These are phyloP conservation scores for Coniochaeta pulveracea DNA, from an alignment of 2,329 filamentous ascomycete genomes.

Conservation along the genomic window DNA sequence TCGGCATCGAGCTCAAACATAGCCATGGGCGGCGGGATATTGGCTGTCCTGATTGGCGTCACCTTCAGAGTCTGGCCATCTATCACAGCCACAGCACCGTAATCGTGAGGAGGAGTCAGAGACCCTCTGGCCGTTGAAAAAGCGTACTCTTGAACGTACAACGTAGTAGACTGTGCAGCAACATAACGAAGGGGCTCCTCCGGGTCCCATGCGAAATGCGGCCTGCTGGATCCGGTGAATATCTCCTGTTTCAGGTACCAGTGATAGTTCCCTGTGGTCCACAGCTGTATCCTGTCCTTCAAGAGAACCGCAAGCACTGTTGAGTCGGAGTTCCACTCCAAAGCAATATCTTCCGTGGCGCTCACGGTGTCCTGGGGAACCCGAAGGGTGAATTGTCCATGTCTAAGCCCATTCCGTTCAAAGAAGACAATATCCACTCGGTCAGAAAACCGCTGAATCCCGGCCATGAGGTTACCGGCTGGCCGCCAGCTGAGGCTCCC, in stretches of 20 bases:
- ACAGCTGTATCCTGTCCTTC: constrained; percentile 69
- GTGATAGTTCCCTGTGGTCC: constrained; percentile 96
- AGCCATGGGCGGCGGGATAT: constrained; percentile 88
- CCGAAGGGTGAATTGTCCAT: constrained; percentile 82
- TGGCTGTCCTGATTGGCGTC: constrained; percentile 73
- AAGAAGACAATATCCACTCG: constrained; percentile 85
- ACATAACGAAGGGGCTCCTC: constrained; percentile 68
- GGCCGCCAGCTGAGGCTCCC: constrained; percentile 83
- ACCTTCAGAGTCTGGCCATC: constrained; percentile 73
- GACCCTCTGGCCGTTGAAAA: constrained; percentile 60
- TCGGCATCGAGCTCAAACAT: constrained; percentile 58
- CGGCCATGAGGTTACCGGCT: constrained; percentile 80
- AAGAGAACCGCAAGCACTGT: constrained; percentile 78
- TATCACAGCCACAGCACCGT: constrained; percentile 70
- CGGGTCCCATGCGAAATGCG: constrained; percentile 62
- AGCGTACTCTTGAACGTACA: constrained; percentile 55
- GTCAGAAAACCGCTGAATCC: constrained; percentile 60
- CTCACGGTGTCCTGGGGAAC: constrained; percentile 9
- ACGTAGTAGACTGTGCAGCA: constrained; percentile 24
- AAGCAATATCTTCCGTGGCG: constrained; percentile 20
- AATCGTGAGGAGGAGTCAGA: constrained; percentile 59
- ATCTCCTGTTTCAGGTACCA: constrained; percentile 97
- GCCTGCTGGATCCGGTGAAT: constrained; percentile 22
- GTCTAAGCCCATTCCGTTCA: constrained; percentile 92
- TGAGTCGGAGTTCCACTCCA: constrained; percentile 89